Evolutionary conservation across 139 green algal genomes (phyloP), one percentile per base, ranked within the genome.

Genomic region (Eudorina sp.): DNA sequence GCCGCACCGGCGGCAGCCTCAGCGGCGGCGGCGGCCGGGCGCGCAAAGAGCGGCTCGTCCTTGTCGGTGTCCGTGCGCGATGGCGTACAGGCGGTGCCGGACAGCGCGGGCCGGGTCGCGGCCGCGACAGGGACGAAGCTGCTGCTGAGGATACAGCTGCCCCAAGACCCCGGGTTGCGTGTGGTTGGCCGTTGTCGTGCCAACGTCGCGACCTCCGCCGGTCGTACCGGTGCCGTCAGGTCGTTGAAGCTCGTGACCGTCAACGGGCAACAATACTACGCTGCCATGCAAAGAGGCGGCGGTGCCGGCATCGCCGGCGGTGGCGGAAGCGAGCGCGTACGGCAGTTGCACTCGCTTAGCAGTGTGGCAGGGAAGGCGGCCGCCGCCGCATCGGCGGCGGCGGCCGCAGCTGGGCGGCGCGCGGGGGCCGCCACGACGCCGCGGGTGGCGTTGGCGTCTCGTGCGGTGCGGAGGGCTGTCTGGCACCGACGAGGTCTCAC

Each of bases 361-460:
- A 85, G 79, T n/a, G 58, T 85, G 4, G 79, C 79, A 40, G 79
- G 79, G 34, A 85, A 85, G 79, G 79, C 79, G 29, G 58, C 79
- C 3, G 79, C 77, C 7, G 46, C 75, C 1, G 75, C 75, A 0
- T 31, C 75, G n/a, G 31, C 34, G 19, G 75, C 53, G 4, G 36
- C 21, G 3, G 77, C 53, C 40, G 36, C 4, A 60, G 53, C n/a
- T n/a, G n/a, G 77, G 53, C 53, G 55, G 34, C 34, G 2, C 21
- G 4, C 72, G 51, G 74, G 51, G 75, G 27, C 53, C 38, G 53
- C 38, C 21, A 25, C 4, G 48, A 38, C 48, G 31, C n/a, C 21
- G n/a, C 51, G 51, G 46, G 41, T 40, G 29, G 40, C 41, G 0
- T 2, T 75, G 16, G 79, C 79, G 13, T 58, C 58, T 16, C 55